These are phyloP conservation scores for Phytopythium aichiense DNA, from an alignment of 352 stramenopile species.

Conservation along the genomic window DNA sequence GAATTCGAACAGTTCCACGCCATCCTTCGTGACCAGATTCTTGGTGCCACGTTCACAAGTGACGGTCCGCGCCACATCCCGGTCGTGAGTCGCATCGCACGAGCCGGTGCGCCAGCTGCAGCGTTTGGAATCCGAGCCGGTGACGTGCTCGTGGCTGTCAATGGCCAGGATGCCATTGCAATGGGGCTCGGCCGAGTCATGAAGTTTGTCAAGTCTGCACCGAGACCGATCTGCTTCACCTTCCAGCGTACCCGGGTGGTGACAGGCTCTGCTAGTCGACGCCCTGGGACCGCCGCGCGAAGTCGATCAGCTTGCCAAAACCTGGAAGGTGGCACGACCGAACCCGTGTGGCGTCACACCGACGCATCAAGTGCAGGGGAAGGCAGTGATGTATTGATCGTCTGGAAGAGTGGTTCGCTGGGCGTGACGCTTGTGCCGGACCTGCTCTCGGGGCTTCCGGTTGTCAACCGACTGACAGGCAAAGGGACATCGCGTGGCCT, in stretches of 20 bases:
- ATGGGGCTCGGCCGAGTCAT: slow-evolving; percentile 33
- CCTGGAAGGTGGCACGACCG: background rate
- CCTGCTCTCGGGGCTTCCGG: slow-evolving; percentile 34
- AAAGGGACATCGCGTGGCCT: slow-evolving; percentile 40
- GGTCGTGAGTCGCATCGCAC: slow-evolving; percentile 36
- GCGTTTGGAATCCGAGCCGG: slow-evolving; percentile 21
- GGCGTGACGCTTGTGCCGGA: slow-evolving; percentile 54
- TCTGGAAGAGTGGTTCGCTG: slow-evolving; percentile 44
- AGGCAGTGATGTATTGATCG: slow-evolving; percentile 28
- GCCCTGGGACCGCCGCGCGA: background rate
- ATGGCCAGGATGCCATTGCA: slow-evolving; percentile 42
- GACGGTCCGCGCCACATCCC: slow-evolving; percentile 41
- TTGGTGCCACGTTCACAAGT: slow-evolving; percentile 41
- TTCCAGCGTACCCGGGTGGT: slow-evolving; percentile 33
- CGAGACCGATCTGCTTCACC: slow-evolving; percentile 38
- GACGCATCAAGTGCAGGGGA: background rate
- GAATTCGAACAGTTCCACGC: slow-evolving; percentile 32
- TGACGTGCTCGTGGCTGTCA: slow-evolving; percentile 54
- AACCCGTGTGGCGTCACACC: background rate
- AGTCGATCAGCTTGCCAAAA: background rate
- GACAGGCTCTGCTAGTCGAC: background rate
- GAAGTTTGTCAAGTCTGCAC: slow-evolving; percentile 28
- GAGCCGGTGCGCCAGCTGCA: background rate
- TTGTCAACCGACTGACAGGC: slow-evolving; percentile 70
- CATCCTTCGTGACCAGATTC: slow-evolving; percentile 26